phyloP scores from a whole-genome alignment of 768 basidiomycete genomes.

The Candolleomyces eurysporus region DNA sequence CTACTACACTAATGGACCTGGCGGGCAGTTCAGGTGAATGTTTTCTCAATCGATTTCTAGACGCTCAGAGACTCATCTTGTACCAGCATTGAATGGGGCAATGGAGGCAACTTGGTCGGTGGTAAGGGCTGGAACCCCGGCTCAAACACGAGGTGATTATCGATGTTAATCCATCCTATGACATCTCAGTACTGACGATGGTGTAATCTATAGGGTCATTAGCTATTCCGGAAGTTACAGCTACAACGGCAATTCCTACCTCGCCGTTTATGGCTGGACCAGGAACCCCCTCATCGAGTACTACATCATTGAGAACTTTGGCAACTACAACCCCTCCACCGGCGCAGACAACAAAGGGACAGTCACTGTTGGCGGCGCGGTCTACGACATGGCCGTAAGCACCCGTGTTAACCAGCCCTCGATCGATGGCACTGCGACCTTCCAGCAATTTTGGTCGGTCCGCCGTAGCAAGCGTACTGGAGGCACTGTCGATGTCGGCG shows the following conservation, averaged over 20 bases:
- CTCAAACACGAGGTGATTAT: too few relatives aligned
- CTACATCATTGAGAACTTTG: conserved; percentile 44
- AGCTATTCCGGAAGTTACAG: conserved; percentile 32
- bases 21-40: conserved; percentile 15
- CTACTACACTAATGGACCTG: conserved; percentile 29
- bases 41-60: too few relatives aligned
- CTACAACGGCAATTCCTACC: conserved; percentile 39
- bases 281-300: conserved; percentile 46
- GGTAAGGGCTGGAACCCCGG: conserved; percentile 41
- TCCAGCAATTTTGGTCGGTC: conserved; percentile 47
- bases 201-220: conserved; percentile 24
- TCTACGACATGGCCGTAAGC: conserved; percentile 41
- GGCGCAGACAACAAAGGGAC: conserved; percentile 32
- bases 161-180: too few relatives aligned
- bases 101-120: conserved; percentile 34
- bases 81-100: conserved; percentile 32
- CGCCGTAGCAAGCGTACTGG: conserved; percentile 33
- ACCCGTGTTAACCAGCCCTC: conserved; percentile 39
- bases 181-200: too few relatives aligned
- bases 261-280: conserved; percentile 48
- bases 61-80: not conserved
- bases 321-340: conserved; percentile 37
- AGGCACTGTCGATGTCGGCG: conserved; percentile 32
- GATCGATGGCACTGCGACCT: conserved; percentile 41
- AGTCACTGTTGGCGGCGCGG: conserved; percentile 39